These are phyloP conservation scores for Pigoraptor vietnamica DNA, from an alignment of 78 protist species.

Conservation along the genomic window DNA sequence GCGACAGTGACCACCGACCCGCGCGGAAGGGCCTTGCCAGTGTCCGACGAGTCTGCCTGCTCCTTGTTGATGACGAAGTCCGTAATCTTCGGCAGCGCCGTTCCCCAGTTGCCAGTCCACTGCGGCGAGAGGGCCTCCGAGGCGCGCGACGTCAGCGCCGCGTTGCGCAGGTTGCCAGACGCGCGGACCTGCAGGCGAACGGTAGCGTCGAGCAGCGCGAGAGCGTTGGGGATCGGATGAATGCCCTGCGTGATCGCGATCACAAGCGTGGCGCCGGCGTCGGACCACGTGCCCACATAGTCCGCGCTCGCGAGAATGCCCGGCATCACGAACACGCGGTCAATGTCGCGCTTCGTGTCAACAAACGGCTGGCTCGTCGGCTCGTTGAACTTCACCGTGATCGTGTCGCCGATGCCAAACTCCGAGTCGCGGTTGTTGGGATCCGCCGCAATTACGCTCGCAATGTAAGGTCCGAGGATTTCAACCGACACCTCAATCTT, in stretches of 20 bases:
- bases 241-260: background rate
- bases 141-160: background rate
- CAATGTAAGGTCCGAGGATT: background rate
- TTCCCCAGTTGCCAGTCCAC: slow-evolving; percentile 14
- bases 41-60: background rate
- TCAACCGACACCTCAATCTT: background rate
- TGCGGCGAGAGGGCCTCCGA: background rate
- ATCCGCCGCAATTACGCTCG: background rate
- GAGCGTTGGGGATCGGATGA: background rate
- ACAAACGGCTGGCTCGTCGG: background rate
- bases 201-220: background rate
- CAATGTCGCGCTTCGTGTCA: background rate
- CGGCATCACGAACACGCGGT: background rate
- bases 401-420: background rate
- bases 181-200: background rate
- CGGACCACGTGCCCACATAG: background rate
- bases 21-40: background rate
- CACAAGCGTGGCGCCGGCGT: background rate
- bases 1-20: background rate
- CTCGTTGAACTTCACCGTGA: background rate
- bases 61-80: background rate
- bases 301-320: background rate
- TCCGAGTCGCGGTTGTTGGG: background rate
- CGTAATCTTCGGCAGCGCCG: background rate
- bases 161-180: background rate